A percentile compares a stretch with the other conserved stretches of the same genome.
Evolutionary conservation across 2,329 filamentous ascomycete species (phyloP).

Genomic region (Tolypocladium album): DNA sequence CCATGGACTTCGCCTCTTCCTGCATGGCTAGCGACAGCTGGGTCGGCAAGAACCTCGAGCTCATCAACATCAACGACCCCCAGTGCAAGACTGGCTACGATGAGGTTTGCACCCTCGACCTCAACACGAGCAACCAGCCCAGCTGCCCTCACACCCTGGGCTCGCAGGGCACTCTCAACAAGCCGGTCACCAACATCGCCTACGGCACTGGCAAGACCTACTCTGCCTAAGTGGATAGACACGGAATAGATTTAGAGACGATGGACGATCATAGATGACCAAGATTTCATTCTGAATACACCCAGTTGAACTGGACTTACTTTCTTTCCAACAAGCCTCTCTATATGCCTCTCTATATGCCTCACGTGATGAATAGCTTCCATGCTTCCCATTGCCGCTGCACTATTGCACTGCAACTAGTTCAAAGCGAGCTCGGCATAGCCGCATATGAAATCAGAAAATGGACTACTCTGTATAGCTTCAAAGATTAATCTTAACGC

Average conservation of each 20-base stretch:
- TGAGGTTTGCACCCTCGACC: constrained; percentile 38
- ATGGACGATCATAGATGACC: not conserved
- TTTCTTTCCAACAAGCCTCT: not conserved
- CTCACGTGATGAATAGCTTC: not conserved
- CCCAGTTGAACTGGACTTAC: not conserved
- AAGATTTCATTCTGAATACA: not conserved
- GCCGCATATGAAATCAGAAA: not conserved
- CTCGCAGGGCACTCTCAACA: constrained; percentile 7
- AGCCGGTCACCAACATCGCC: constrained; percentile 38
- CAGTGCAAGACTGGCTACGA: constrained; percentile 38
- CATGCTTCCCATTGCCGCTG: not conserved
- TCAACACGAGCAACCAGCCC: constrained; percentile 39
- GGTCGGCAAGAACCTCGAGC: constrained; percentile 39
- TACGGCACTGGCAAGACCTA: constrained; percentile 35
- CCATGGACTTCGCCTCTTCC: constrained; percentile 40
- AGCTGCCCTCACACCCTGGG: constrained; percentile 36
- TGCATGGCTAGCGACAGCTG: constrained; percentile 37
- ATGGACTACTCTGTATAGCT: not conserved
- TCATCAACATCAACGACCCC: constrained; percentile 43
- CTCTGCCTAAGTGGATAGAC: constrained; percentile 7
- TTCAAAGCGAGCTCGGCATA: not conserved
- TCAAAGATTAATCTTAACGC: not conserved
- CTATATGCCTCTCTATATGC: too few species aligned
- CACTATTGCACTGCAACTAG: not conserved
- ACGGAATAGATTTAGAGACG: not conserved